Base-by-base conservation (phyloP, 2,329 filamentous ascomycete species). In the Paraphaeosphaeria sporulosa region DNA sequence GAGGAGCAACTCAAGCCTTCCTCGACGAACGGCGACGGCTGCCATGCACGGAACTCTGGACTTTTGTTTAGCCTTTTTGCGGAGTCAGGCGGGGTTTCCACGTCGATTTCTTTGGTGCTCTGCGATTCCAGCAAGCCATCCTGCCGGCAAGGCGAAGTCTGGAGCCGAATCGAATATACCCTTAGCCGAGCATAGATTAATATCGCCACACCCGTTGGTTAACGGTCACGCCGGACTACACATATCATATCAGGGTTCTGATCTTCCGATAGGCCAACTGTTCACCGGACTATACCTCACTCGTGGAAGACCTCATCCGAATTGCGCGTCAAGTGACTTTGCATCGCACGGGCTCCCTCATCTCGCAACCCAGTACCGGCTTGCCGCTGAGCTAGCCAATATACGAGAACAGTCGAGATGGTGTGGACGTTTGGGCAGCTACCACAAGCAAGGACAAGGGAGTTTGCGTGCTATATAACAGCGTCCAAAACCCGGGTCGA, bases 121-220 rank as follows among this genome's bases (percentile, higher is more conserved):
- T 42, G 40, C 21, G 34, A 23, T 13, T n/a, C 34, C 34, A 15
- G 21, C 34, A 40, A 23, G 36, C 51, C 43, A 34, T 34, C n/a
- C 30, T 34, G 42, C 42, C 38, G 52, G 40, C 52, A 46, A 32
- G 52, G 15, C 13, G 25, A 55, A 55, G 12, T 34, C 42, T 55
- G 42, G 52, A 55, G 52, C 42, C 42, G 42, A 44, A n/a, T 23
- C 10, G 10, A 23, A 21, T 13, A 44, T 44, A 23, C 42, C 19
- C 42, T 44, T 44, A 44, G 42, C 42, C 42, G 42, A 38, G 42
- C 42, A 55, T 55, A 47, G n/a, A 55, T 55, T 55, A 55, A 55
- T 55, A 46, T 55, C 40, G 25, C 40, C 15, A 6, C 50, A 36
- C 9, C 23, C 21, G 21, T 43, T 43, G 50, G 36, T 15, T 38